These are phyloP conservation scores for Hemileccinum impolitum DNA, from an alignment of 768 basidiomycete species.

Conservation along the genomic window DNA sequence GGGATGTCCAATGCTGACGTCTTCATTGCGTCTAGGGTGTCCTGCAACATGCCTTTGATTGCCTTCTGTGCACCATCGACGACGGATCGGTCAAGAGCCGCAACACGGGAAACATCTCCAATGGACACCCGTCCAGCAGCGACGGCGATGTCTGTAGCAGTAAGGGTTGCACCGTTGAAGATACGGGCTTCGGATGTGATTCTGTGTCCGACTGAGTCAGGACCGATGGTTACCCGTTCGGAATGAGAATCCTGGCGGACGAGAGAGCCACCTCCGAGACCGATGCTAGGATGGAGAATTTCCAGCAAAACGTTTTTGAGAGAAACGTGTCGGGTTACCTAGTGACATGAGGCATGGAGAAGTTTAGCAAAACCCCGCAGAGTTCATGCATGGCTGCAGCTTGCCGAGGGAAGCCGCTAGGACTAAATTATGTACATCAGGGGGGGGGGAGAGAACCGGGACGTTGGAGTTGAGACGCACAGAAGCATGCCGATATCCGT, in stretches of 20 bases:
- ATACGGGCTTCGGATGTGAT: conserved; percentile 47
- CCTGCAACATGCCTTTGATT: conserved; percentile 44
- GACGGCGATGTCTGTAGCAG: conserved; percentile 60
- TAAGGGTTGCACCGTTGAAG: conserved; percentile 55
- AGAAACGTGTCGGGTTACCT: conserved; percentile 22
- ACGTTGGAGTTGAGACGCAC: conserved; percentile 15
- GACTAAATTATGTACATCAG: conserved; percentile 23
- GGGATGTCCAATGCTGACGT: conserved; percentile 54
- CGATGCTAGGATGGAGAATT: conserved; percentile 39
- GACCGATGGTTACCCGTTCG: conserved; percentile 51
- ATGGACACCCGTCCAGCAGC: conserved; percentile 34
- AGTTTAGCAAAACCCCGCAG: conserved; percentile 58
- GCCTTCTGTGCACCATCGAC: conserved; percentile 36
- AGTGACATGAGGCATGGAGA: conserved; percentile 55
- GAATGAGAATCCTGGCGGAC: conserved; percentile 35
- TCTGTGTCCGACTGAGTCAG: conserved; percentile 61
- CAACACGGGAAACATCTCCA: conserved; percentile 25
- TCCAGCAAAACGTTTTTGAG: not conserved
- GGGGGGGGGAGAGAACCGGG: conserved; percentile 7
- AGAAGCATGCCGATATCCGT: conserved; percentile 63
- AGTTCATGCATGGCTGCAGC: conserved; percentile 62
- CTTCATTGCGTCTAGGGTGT: conserved; percentile 60
- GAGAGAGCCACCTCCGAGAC: conserved; percentile 62
- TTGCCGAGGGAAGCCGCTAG: conserved; percentile 59
- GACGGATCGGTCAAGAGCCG: conserved; percentile 20